Evolutionary conservation across 306 rosid species (phyloP).

Genomic region (Gillenia trifoliata): DNA sequence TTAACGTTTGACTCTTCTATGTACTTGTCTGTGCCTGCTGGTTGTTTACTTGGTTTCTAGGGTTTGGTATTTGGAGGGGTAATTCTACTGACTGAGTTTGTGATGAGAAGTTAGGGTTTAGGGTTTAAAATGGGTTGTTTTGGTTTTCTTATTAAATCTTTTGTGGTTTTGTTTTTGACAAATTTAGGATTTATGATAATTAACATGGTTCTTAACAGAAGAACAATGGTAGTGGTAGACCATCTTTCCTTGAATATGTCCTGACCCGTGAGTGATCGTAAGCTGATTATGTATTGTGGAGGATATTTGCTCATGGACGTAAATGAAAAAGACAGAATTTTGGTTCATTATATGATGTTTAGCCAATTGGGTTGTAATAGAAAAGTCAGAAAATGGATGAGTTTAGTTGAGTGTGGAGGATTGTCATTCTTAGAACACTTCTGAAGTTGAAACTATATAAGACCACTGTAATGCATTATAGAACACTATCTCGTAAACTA

Average conservation of each 20-base stretch:
- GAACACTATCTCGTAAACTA: neutral
- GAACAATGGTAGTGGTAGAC: neutral
- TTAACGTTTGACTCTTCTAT: neutral
- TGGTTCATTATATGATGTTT: neutral
- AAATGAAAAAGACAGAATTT: neutral
- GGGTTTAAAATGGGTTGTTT: neutral
- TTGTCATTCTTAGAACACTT: neutral
- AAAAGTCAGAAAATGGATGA: neutral
- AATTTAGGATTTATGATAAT: neutral
- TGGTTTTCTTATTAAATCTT: neutral
- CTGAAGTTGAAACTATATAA: neutral
- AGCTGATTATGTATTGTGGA: neutral
- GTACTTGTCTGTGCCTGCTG: neutral
- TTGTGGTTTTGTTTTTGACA: neutral
- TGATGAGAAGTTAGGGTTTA: neutral
- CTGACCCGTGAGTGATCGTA: neutral
- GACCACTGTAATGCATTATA: neutral
- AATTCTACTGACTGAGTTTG: neutral
- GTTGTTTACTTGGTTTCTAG: neutral
- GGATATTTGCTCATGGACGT: neutral
- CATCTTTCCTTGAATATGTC: neutral
- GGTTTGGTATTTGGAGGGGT: neutral
- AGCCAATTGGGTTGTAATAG: neutral
- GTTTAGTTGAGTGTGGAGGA: neutral
- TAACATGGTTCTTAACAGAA: neutral